A percentile compares a stretch with the other conserved stretches of the same genome.
Conservation (phyloP, 1,139 yeast genomes). For the Pichia sp. region DNA sequence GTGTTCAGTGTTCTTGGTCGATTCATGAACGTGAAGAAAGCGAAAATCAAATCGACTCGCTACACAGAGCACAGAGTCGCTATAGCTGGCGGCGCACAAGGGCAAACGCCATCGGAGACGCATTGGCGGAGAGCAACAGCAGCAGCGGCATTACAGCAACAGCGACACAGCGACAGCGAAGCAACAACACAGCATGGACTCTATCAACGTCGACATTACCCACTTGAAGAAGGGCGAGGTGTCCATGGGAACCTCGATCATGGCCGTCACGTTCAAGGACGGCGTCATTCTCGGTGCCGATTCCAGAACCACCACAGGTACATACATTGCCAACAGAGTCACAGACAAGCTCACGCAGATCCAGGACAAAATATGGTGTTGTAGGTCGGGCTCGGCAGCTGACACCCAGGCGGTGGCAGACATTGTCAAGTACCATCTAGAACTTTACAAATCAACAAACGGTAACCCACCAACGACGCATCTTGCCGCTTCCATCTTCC, state of each 20-base stretch:
- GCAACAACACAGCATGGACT: too few relatives aligned
- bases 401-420: constrained; percentile 98
- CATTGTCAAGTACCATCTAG: constrained; percentile 82
- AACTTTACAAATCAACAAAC: constrained; percentile 60
- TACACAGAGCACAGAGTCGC: too few relatives aligned
- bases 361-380: constrained; percentile 93
- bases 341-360: constrained; percentile 95
- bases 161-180: too few relatives aligned
- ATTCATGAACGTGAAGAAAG: too few relatives aligned
- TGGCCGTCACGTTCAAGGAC: constrained; percentile 92
- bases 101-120: too few relatives aligned
- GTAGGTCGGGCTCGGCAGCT: constrained; percentile 95
- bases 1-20: too few relatives aligned
- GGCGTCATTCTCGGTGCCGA: constrained; percentile 99
- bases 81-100: too few relatives aligned
- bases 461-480: constrained; percentile 67
- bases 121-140: too few relatives aligned
- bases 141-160: too few relatives aligned
- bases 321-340: constrained; percentile 90
- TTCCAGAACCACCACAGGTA: constrained; percentile 91
- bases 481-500: constrained; percentile 86
- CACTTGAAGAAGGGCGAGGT: constrained; percentile 94
- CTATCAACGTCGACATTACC: constrained; percentile 81
- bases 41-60: too few relatives aligned
- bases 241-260: constrained; percentile 85